These are phyloP conservation scores for Petrea volubilis DNA, from an alignment of 257 asterid genomes.

Conservation along the genomic window DNA sequence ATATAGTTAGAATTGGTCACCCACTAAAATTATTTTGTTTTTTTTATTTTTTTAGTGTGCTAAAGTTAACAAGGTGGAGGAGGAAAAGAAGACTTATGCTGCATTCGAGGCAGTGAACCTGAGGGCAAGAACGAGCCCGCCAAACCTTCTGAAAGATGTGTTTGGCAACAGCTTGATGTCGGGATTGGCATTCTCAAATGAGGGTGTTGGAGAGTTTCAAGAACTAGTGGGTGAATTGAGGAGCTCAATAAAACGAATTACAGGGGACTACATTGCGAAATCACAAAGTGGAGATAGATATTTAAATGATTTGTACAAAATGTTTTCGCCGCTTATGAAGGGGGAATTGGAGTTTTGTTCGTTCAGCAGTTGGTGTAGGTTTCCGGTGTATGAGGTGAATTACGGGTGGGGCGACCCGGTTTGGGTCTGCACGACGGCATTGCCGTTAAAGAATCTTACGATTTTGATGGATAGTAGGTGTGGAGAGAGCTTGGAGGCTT, in stretches of 20 bases:
- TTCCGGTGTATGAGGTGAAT: constrained; percentile 45
- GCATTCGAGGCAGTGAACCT: constrained; percentile 35
- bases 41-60: too few relatives aligned
- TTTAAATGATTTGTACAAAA: background rate
- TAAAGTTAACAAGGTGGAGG: background rate
- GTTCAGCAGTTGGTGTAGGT: constrained; percentile 49
- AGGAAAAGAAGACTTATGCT: background rate
- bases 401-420: constrained; percentile 42
- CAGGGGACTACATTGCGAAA: background rate
- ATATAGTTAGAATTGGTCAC: too few relatives aligned
- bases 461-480: constrained; percentile 29
- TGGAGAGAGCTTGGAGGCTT: constrained; percentile 49
- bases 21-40: too few relatives aligned
- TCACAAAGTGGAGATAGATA: background rate
- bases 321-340: background rate
- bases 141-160: constrained; percentile 3
- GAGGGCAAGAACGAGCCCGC: constrained; percentile 39
- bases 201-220: background rate
- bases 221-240: background rate
- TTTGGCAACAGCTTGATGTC: background rate
- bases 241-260: background rate
- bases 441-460: constrained; percentile 33
- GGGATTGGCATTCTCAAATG: background rate
- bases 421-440: constrained; percentile 32
- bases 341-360: constrained; percentile 1